Base-by-base conservation (phyloP, 2,329 filamentous ascomycete genomes). In the Setomelanomma holmii region DNA sequence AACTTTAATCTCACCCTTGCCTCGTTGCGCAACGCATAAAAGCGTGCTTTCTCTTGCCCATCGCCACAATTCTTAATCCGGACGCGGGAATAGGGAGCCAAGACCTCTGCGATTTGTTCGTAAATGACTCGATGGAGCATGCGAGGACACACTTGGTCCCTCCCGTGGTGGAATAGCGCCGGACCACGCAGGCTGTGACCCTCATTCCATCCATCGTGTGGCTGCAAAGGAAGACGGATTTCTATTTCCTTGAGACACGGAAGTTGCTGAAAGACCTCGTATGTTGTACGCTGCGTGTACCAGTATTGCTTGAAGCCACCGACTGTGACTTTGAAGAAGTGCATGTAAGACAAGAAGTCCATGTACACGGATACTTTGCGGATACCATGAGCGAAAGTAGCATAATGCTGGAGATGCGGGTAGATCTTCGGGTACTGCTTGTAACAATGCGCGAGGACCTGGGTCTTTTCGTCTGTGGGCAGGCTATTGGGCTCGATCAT, bases 281-380 rank as follows among this genome's bases (percentile, higher is more conserved):
- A 67, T 1, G 55, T 63, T 0, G 58, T 16, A 4, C 23, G 27
- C 4, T 24, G 21, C 0, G 23, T 2, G 1, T 27, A 40, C 21
- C 43, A 39, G 16, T 55, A 55, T 1, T 40, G 45, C 2, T 55
- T 34, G 19, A 69, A 63, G 1, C 50, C 53, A 1, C 56, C 57
- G 1, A 17, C 34, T 1, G 49, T 51, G 5, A 72, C 63, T 14
- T 64, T 58, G 55, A 72, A 71, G 56, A 73, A 73, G 27, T 63
- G 60, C 12, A 72, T 49, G 16, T 23, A 53, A 0, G 48, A 34
- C 1, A 58, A 16, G 23, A 65, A 71, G 16, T 55, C 46, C 49
- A 73, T 57, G 1, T 44, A 16, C 0, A 73, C 14, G 30, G 40
- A 35, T 1, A 72, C 35, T 7, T 66, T 65, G 2, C 59, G 67